phyloP scores from a whole-genome alignment of 768 basidiomycete genomes.

The Boletus insuetus region DNA sequence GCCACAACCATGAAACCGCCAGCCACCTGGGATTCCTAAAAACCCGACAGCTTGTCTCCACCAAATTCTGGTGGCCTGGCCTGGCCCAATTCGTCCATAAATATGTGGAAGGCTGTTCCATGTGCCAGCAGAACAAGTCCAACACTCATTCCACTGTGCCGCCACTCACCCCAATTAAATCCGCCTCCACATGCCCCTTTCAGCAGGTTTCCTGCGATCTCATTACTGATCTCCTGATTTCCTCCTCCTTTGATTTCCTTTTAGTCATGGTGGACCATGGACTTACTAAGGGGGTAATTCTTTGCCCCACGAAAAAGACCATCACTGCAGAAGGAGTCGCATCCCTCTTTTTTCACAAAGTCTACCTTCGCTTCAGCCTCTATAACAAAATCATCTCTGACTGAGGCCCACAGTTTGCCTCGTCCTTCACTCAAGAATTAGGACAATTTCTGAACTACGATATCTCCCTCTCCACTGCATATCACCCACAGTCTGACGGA shows the following conservation, averaged over 20 bases:
- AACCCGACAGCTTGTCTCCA: not conserved
- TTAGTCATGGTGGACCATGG: not conserved
- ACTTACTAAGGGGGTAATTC: no score
- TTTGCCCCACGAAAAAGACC: no score
- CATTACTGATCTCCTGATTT: no score
- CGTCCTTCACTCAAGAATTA: no score
- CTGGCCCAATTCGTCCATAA: not conserved
- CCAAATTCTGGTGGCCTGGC: not conserved
- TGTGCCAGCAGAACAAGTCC: no score
- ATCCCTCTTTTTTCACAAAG: not conserved
- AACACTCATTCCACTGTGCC: no score
- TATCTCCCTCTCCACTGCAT: not conserved
- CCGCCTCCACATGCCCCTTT: no score
- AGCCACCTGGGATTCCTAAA: not conserved
- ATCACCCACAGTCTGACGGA: not conserved
- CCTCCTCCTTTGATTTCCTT: no score
- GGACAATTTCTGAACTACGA: not conserved
- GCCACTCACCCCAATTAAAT: no score
- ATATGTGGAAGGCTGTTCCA: not conserved
- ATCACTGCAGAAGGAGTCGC: conserved; percentile 12
- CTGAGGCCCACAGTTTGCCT: not conserved
- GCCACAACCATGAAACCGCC: not conserved
- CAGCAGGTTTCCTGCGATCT: no score
- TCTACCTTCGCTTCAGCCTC: not conserved
- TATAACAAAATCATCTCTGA: not conserved